Conservation (phyloP, 176 grass and related monocot genomes). For the Aegilops bicornis region DNA sequence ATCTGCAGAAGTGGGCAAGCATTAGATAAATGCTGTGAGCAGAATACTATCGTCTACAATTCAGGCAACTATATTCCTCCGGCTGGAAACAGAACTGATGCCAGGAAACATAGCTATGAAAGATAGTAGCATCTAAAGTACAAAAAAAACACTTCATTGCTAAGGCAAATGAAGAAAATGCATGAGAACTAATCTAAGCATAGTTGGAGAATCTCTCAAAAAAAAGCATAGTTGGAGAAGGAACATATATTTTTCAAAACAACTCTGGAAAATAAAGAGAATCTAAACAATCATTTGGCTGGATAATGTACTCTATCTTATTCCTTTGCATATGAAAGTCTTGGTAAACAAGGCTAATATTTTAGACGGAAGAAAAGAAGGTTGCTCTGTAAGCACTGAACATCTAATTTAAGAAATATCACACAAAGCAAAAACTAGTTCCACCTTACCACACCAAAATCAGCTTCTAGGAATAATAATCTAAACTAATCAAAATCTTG, state of each 20-base stretch:
- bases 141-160: background rate
- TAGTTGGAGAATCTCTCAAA: background rate
- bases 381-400: background rate
- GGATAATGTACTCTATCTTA: slow-evolving; percentile 19
- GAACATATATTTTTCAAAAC: slow-evolving; percentile 9
- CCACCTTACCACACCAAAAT: background rate
- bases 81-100: slow-evolving; percentile 7
- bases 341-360: background rate
- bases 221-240: slow-evolving; percentile 8
- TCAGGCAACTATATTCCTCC: slow-evolving; percentile 24
- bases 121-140: background rate
- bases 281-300: slow-evolving; percentile 7
- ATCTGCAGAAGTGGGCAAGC: slow-evolving; percentile 50
- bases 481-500: background rate
- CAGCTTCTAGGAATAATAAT: slow-evolving; percentile 4
- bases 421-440: slow-evolving; percentile 15
- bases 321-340: background rate
- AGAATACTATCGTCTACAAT: background rate
- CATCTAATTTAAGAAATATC: slow-evolving; percentile 17
- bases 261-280: slow-evolving; percentile 3
- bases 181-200: slow-evolving; percentile 9
- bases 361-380: background rate
- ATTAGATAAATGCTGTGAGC: slow-evolving; percentile 15
- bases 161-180: slow-evolving; percentile 9
- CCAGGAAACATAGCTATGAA: background rate